phyloP scores from a whole-genome alignment of 345 rosid species.

The Conringia planisiliqua region DNA sequence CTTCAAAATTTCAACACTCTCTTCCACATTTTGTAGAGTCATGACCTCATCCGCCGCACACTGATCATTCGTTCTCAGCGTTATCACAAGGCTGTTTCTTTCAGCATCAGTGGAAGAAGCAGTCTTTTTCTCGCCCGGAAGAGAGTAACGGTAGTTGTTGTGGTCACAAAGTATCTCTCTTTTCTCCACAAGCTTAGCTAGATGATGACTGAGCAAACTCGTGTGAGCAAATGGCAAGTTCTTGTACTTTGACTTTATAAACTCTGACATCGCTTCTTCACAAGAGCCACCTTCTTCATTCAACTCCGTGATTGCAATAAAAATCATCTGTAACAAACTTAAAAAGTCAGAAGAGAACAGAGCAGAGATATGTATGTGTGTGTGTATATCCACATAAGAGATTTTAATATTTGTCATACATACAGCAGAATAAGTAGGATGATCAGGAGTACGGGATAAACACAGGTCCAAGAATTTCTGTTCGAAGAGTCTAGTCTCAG shows the following conservation, averaged over 20 bases:
- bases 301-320: conserved; percentile 34
- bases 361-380: not conserved
- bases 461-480: conserved; percentile 26
- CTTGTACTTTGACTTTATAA: conserved; percentile 22
- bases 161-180: conserved; percentile 35
- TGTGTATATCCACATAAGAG: not conserved
- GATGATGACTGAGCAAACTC: conserved; percentile 37
- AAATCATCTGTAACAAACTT: conserved; percentile 36
- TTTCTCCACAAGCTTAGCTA: conserved; percentile 35
- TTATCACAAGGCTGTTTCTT: not conserved
- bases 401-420: not conserved
- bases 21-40: not conserved
- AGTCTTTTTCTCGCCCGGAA: conserved; percentile 5
- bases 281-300: conserved; percentile 36
- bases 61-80: not conserved
- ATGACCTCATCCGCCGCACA: not conserved
- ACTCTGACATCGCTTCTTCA: conserved; percentile 34
- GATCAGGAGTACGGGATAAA: conserved; percentile 28
- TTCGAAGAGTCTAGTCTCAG: conserved; percentile 21
- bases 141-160: conserved; percentile 26
- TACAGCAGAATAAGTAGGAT: conserved; percentile 37
- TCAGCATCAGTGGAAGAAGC: conserved; percentile 2
- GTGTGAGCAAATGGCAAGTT: conserved; percentile 40
- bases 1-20: not conserved
- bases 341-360: conserved; percentile 9